phyloP scores from a whole-genome alignment of 1,284 basidiomycete species.

The Apiotrichum gamsii region DNA sequence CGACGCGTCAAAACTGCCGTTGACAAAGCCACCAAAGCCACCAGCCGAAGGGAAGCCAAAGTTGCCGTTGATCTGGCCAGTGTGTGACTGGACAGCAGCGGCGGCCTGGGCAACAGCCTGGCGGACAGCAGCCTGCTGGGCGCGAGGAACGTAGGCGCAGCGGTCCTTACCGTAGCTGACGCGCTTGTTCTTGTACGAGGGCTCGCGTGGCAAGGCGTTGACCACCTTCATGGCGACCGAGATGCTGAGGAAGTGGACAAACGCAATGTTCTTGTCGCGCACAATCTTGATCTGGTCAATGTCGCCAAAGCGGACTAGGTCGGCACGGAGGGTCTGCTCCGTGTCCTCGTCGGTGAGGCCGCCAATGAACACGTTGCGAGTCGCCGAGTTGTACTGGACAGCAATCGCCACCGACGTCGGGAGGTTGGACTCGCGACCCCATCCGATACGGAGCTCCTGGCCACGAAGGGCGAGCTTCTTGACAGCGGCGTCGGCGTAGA shows the following conservation, averaged over 20 bases:
- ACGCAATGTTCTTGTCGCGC: conserved; percentile 93
- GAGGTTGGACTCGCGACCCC: conserved; percentile 87
- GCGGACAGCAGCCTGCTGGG: conserved; percentile 48
- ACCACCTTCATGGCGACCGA: conserved; percentile 89
- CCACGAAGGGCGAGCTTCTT: conserved; percentile 85
- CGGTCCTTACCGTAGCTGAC: conserved; percentile 92
- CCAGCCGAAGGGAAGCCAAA: conserved; percentile 24
- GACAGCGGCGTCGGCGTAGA: conserved; percentile 89
- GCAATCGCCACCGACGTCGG: conserved; percentile 75
- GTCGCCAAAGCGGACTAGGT: conserved; percentile 76
- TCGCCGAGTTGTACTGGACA: conserved; percentile 82
- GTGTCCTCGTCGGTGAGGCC: conserved; percentile 80
- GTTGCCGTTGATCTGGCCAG: conserved; percentile 33
- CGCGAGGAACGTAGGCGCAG: conserved; percentile 68
- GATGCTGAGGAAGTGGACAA: conserved; percentile 93
- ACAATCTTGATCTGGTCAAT: conserved; percentile 99
- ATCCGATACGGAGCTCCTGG: conserved; percentile 91
- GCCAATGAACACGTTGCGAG: conserved; percentile 87
- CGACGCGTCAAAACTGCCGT: conserved; percentile 4
- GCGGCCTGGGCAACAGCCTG: conserved; percentile 55
- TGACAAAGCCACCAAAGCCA: conserved; percentile 26
- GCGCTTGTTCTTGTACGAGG: conserved; percentile 84
- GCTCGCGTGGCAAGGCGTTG: conserved; percentile 77
- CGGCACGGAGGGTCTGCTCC: conserved; percentile 81
- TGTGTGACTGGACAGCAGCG: conserved; percentile 48